Evolutionary conservation across 2,329 filamentous ascomycete genomes (phyloP), one percentile per base, ranked within the genome.

Genomic region (Verticillium dahliae): DNA sequence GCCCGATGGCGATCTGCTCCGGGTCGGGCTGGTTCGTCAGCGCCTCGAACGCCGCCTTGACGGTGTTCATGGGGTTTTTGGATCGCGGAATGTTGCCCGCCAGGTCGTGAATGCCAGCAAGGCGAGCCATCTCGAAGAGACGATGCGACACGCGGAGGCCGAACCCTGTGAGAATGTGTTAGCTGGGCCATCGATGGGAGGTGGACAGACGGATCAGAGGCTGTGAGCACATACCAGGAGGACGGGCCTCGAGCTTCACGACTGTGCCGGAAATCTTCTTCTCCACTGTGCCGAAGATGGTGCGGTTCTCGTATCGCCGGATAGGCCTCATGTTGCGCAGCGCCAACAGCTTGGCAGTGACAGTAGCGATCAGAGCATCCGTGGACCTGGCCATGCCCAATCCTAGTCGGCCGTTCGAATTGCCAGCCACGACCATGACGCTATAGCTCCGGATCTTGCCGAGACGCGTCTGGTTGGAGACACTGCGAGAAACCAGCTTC

Each of bases 11-110:
- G 72, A 99, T 89, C 72, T 94, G 88, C 74, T 98, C 91, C 35
- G 95, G 95, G 71, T 96, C 82, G 64, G 86, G 86, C 80, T 99
- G 95, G 79, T 82, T 90, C 74, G 86, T 85, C 65, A 99, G 81
- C 5, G 93, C 94, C 74, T 94, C 76, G 76, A 90, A 91, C 50
- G 92, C 85, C 14, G 95, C 95, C 80, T 97, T 97, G 78, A 97
- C 90, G 18, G 93, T 91, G 81, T 99, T 99, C 92, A 98, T 97
- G 68, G 92, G 92, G 81, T 97, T 98, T 70, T 93, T 86, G 65
- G 91, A 91, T 56, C 94, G 89, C 41, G 89, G 88, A 65, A 96
- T 93, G 67, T 85, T 85, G 57, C 91, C 93, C 15, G 92, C 85
- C 38, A 99, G 85, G 74, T 99, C 95, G 66, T 89, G 83, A 70